phyloP scores from a whole-genome alignment of 2,329 filamentous ascomycete genomes.

The Colletotrichum liaoningense region DNA sequence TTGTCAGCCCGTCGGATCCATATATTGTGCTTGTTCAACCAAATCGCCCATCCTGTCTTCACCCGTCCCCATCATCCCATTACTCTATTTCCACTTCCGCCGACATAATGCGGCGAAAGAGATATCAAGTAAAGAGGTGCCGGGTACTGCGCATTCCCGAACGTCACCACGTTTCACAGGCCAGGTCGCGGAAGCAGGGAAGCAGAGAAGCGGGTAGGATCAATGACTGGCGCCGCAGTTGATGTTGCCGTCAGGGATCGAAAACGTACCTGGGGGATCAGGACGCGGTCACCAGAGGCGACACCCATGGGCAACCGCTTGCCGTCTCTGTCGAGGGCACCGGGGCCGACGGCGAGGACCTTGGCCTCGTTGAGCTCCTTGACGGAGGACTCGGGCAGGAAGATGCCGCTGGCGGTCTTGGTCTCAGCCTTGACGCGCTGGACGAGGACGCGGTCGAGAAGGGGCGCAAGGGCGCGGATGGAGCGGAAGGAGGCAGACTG shows the following conservation, averaged over 20 bases:
- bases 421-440: slow-evolving; percentile 97
- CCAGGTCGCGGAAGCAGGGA: not conserved
- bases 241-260: not conserved
- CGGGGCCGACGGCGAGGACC: slow-evolving; percentile 94
- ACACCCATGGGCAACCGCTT: slow-evolving; percentile 90
- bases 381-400: slow-evolving; percentile 94
- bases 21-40: not conserved
- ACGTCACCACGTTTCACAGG: not conserved
- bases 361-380: slow-evolving; percentile 99
- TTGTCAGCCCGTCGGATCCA: slow-evolving; percentile 11
- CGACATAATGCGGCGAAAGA: not conserved
- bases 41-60: not conserved
- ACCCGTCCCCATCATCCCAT: not conserved
- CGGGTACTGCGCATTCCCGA: not conserved
- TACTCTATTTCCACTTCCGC: not conserved
- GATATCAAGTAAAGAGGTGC: not conserved
- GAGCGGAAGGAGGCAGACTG: slow-evolving; percentile 85
- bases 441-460: slow-evolving; percentile 97
- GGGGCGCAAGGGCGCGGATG: slow-evolving; percentile 93
- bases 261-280: slow-evolving; percentile 88
- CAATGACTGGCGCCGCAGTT: not conserved
- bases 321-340: slow-evolving; percentile 87
- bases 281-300: slow-evolving; percentile 84
- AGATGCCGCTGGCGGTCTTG: slow-evolving; percentile 97
- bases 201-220: not conserved